Evolutionary conservation across 2,329 filamentous ascomycete genomes (phyloP).

Genomic region (Penicillium sp.): DNA sequence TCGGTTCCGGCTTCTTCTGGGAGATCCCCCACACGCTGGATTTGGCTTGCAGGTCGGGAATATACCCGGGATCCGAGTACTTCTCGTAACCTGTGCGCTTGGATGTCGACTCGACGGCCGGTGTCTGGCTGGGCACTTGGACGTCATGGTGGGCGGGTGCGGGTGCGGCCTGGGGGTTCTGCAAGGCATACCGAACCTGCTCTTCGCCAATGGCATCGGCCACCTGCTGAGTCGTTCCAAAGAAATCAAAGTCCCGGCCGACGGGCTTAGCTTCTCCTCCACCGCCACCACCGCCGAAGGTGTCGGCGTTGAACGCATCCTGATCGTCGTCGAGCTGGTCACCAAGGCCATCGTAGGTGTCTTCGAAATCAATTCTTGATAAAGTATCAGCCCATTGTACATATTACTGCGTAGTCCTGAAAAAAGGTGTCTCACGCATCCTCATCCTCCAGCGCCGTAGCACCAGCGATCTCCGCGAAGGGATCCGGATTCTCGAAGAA

Average conservation of each 20-base stretch:
- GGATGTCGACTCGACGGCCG: conserved; percentile 54
- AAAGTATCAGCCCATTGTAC: conserved; percentile 1
- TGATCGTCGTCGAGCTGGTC: conserved; percentile 87
- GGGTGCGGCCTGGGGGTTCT: conserved; percentile 56
- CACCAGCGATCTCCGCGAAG: conserved; percentile 75
- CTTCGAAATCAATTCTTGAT: conserved; percentile 80
- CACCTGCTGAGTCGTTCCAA: conserved; percentile 85
- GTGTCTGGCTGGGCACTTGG: conserved; percentile 43
- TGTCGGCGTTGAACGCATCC: conserved; percentile 96
- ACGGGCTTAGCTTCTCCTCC: conserved; percentile 53
- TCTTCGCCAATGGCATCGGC: conserved; percentile 85
- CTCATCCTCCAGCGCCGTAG: conserved; percentile 56
- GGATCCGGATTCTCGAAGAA: conserved; percentile 83
- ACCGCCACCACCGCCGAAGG: conserved; percentile 59
- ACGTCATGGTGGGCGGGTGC: conserved; percentile 32
- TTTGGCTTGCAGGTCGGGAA: conserved; percentile 88
- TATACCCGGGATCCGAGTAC: conserved; percentile 77
- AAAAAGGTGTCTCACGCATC: conserved; percentile 52
- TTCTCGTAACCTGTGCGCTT: conserved; percentile 84
- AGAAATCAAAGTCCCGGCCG: conserved; percentile 96
- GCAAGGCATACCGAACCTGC: conserved; percentile 75
- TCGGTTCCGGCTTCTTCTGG: conserved; percentile 37
- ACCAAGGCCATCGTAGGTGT: conserved; percentile 93
- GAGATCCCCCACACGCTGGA: conserved; percentile 85
- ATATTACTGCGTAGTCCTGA: conserved; percentile 18